Evolutionary conservation across 2,329 filamentous ascomycete genomes (phyloP), one percentile per base, ranked within the genome.

Genomic region (Arachnomyces sp.): DNA sequence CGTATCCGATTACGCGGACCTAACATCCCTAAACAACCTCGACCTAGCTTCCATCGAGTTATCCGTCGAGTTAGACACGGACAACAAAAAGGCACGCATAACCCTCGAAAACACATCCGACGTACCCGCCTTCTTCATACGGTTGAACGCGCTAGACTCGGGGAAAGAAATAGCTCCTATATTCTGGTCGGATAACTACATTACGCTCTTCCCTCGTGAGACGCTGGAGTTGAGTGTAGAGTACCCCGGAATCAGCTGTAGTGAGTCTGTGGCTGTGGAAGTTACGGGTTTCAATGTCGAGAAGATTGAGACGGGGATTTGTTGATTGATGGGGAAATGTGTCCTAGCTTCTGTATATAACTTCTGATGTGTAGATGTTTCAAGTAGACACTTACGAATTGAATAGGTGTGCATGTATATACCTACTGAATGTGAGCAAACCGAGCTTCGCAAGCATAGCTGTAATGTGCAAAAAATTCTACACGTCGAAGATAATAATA

Each of bases 181-280:
- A 1, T 60, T 63, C 14, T 81, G 77, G 76, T 71, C 70, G 1
- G 77, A 81, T 45, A 81, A 81, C 44, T 81, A 81, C 44, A 60
- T 81, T 9, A 79, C 76, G 1, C 55, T 81, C 7, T 79, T 72
- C 66, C 75, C 77, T 0, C 56, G 60, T 1, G 77, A 81, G 60
- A 69, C 59, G 38, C 33, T 77, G 4, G 57, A 53, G 7, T 14
- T 74, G 36, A 49, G 50, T 1, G 63, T 70, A 28, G 36, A 43
- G 20, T 53, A 56, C 31, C 28, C 43, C 3, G 44, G 33, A 9
- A 37, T 34, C 4, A 14, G 13, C 29, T 30, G 31, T 25, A 16
- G 28, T 8, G 32, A 30, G 12, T 11, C 16, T 9, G 28, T 35
- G 17, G 40, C 35, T 16, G 18, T 42, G 8, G 39, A 38, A 15